These are phyloP conservation scores for Bassia scoparia DNA, from an alignment of 148 eudicot species.

Conservation along the genomic window DNA sequence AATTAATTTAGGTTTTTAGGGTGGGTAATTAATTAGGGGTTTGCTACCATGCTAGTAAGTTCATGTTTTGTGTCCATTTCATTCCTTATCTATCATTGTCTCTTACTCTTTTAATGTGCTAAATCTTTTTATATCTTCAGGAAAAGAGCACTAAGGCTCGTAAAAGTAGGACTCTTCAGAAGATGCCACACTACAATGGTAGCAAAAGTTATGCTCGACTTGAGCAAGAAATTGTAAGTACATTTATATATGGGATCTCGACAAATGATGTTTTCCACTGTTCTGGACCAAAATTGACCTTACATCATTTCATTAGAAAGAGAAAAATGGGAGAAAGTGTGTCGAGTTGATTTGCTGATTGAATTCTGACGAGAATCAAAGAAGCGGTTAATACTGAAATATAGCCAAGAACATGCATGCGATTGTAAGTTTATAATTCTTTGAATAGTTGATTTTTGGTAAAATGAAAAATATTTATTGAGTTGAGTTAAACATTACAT, in stretches of 20 bases:
- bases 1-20: no score
- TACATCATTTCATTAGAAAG: no score
- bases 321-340: not conserved
- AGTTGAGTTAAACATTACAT: no score
- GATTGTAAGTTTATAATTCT: not conserved
- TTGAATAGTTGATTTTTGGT: not conserved
- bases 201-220: conserved; percentile 16
- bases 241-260: not conserved
- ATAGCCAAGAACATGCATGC: conserved; percentile 5
- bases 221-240: conserved; percentile 10
- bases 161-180: not conserved
- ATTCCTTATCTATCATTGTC: no score
- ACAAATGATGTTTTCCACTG: not conserved
- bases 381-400: not conserved
- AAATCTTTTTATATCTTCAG: not conserved
- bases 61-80: no score
- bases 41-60: no score
- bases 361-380: conserved; percentile 12
- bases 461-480: no score
- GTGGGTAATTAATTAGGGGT: no score
- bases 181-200: conserved; percentile 21
- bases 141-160: not conserved
- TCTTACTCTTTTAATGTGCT: not conserved
- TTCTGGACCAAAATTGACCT: not conserved
- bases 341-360: not conserved